Evolutionary conservation across 306 rosid species (phyloP).

Genomic region (Malus sieversii): DNA sequence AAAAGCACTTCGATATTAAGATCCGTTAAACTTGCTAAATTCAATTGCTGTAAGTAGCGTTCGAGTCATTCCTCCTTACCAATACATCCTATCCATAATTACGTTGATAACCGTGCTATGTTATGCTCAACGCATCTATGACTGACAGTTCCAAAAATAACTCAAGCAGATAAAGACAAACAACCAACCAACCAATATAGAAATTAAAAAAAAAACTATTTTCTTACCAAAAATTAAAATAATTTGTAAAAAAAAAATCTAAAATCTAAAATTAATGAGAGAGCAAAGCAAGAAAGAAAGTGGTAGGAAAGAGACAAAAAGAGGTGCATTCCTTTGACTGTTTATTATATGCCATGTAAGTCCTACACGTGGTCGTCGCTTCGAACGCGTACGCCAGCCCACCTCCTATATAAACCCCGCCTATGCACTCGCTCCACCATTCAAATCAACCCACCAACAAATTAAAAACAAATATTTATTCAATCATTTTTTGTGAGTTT

Average conservation of each 20-base stretch:
- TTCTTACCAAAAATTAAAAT: not conserved
- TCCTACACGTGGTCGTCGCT: not conserved
- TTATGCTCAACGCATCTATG: not conserved
- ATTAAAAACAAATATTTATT: not conserved
- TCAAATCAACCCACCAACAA: not conserved
- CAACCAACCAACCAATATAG: not conserved
- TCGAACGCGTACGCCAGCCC: not conserved
- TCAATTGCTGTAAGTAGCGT: no score
- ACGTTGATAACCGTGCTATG: no score
- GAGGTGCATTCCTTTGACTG: not conserved
- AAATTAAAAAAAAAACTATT: not conserved
- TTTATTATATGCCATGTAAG: not conserved
- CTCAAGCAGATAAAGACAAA: not conserved
- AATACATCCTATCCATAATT: no score
- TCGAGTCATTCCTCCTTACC: not conserved
- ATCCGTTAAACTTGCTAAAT: no score
- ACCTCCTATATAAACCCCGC: slow-evolving; percentile 3
- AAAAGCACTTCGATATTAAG: no score
- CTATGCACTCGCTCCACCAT: slow-evolving; percentile 1
- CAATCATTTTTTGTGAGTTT: not conserved
- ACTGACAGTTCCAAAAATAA: not conserved
- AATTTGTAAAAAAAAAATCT: not conserved
- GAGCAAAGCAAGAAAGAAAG: not conserved
- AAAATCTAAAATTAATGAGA: not conserved
- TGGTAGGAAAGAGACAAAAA: not conserved